Evolutionary conservation across 225 moss, liverwort and hornwort genomes (phyloP).

Genomic region (Pseudoscleropodium purum): DNA sequence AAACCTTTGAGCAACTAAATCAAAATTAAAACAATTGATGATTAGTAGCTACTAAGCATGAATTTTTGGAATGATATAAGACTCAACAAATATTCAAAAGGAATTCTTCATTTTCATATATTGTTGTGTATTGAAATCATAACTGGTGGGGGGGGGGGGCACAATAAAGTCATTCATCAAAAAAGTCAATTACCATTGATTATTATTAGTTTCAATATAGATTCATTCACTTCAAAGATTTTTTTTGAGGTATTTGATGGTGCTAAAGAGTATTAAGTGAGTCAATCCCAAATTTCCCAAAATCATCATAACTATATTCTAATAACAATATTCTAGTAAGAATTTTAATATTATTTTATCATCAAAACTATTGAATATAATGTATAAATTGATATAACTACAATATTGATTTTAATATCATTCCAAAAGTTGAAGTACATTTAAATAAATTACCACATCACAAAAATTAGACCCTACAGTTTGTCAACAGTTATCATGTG

Average conservation of each 20-base stretch:
- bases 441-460: no score
- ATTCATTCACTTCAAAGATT: neutral
- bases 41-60: accelerated
- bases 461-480: no score
- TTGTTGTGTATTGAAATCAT: neutral
- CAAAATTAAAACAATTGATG: neutral
- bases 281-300: accelerated
- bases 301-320: neutral
- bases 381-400: neutral
- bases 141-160: accelerated
- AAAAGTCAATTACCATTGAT: accelerated
- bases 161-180: neutral
- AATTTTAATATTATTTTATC: no score
- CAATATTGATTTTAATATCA: neutral
- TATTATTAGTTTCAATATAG: neutral
- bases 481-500: no score
- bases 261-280: neutral
- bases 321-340: no score
- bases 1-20: neutral
- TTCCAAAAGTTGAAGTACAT: neutral
- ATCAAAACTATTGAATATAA: neutral
- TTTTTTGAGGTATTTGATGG: neutral
- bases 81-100: neutral
- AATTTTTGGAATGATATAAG: neutral
- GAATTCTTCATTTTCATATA: neutral